phyloP scores from a whole-genome alignment of 2,329 filamentous ascomycete species.

The Colletotrichum chlorophyti region DNA sequence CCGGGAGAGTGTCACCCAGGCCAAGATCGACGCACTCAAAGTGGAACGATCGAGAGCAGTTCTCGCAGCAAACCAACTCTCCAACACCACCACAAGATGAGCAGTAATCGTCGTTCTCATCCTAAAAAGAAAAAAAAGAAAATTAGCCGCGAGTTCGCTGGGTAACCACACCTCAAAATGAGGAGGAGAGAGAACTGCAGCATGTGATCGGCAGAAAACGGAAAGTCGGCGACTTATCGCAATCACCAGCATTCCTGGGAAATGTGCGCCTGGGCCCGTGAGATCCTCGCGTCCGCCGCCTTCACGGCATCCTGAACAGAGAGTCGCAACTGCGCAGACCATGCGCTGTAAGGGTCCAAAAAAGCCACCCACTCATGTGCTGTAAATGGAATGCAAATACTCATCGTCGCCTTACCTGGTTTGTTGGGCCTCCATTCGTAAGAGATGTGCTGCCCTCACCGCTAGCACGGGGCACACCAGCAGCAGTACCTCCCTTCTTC shows the following conservation, averaged over 20 bases:
- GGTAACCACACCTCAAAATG: conserved; percentile 9
- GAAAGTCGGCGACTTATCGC: conserved; percentile 30
- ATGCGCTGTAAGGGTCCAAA: not conserved
- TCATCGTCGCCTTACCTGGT: conserved; percentile 55
- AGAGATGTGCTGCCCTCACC: conserved; percentile 70
- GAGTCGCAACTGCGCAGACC: too few species aligned
- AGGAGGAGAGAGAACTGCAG: conserved; percentile 3
- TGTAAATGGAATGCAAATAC: not conserved
- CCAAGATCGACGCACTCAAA: conserved; percentile 88
- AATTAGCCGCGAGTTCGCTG: conserved; percentile 41
- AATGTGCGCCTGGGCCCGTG: conserved; percentile 16
- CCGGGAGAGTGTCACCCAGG: conserved; percentile 68
- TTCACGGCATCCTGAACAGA: not conserved
- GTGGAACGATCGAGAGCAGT: conserved; percentile 89
- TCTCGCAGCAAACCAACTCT: conserved; percentile 91
- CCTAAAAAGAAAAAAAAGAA: conserved; percentile 42
- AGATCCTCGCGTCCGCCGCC: not conserved
- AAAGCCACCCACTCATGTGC: not conserved
- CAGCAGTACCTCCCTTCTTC: conserved; percentile 73
- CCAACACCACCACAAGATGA: conserved; percentile 84
- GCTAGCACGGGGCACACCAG: conserved; percentile 70
- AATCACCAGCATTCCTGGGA: conserved; percentile 28
- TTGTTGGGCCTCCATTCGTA: conserved; percentile 59
- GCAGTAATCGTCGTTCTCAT: conserved; percentile 91
- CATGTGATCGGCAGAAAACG: conserved; percentile 39